Evolutionary conservation across 2,329 filamentous ascomycete genomes (phyloP), one percentile per base, ranked within the genome.

Genomic region (Fusarium sacchari): DNA sequence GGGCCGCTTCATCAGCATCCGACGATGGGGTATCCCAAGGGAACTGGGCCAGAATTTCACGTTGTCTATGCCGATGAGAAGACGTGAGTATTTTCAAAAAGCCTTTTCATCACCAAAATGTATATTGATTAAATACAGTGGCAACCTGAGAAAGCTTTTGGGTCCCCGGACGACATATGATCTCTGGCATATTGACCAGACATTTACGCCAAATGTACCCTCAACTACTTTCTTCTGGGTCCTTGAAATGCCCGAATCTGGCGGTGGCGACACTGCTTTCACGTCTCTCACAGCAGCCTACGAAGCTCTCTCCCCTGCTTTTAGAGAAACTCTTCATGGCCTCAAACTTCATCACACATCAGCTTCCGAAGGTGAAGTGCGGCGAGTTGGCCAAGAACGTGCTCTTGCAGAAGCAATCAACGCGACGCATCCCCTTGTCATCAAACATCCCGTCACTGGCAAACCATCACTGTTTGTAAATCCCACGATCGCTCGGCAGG

Each of bases 181-280:
- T 13, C 75, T 81, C 3, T 81, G 80, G 80, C 79, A 81, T 20
- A 67, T 80, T 1, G 80, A 81, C 43, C 80, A 81, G n/a, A 80
- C 79, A 1, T 80, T 80, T n/a, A 80, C 79, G 0, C 71, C 78
- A 1, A 80, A 81, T 6, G 69, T 78, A 1, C 80, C 80, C 0
- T 79, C 77, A 4, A 81, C 80, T 4, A 80, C 77, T 2, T 80
- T 81, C 64, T 80, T 81, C 68, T 81, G 80, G 78, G 78, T 81
- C 6, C 78, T 81, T 2, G 80, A 81, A 24, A 75, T 69, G 0
- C 79, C 80, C 1, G 64, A 67, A 12, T 74, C 76, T 0, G 76
- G 76, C 1, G 79, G 79, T 10, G 79, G 79, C 5, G 79, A 81
- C 39, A 81, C 79, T 0, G 77, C 78, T 3, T 80, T 81, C 22